Evolutionary conservation across 495 filamentous ascomycete species (phyloP), one percentile per base, ranked within the genome.

Genomic region (Aspergillus panamensis): DNA sequence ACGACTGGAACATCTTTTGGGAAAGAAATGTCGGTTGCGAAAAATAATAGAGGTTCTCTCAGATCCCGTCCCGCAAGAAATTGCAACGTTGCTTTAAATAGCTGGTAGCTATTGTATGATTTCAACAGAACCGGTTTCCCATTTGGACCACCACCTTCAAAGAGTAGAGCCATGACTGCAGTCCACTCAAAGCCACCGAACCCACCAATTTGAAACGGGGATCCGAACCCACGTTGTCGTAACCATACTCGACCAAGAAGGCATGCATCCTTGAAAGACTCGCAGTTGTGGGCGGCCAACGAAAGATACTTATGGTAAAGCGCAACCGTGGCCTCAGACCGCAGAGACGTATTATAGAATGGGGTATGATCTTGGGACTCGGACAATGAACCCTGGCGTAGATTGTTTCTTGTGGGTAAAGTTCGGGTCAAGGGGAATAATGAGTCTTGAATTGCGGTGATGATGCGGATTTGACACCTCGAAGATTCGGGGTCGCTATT

Each of bases 161-260:
- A 78, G 2, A 97, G 76, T 17, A 96, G 75, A n/a, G 92, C 89
- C 62, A 89, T 79, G 1, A 92, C 65, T 25, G 84, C 76, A 0
- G 87, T 81, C 91, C 91, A 97, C 68, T 98, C 93, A 57, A 97
- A 95, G 58, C 90, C 82, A 16, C 94, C 94, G 70, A 98, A 97
- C 1, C 95, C 94, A 25, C 93, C 93, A n/a, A 79, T 73, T 20
- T 80, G 74, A 10, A 92, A 73, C 45, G 75, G 68, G 12, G 87
- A 78, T 8, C 77, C 78, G 63, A 96, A 87, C 0, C 93, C 92
- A 40, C 93, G 84, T 73, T 97, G 95, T 57, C 83, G 84, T 32
- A 98, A 75, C 94, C 94, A 98, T 47, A 87, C 82, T 45, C 87
- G 84, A 8, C 93, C 94, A 42, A 98, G 77, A 17, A 94, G 78